Evolutionary conservation across 2,329 filamentous ascomycete species (phyloP).

Genomic region (Diaporthe ilicicola): DNA sequence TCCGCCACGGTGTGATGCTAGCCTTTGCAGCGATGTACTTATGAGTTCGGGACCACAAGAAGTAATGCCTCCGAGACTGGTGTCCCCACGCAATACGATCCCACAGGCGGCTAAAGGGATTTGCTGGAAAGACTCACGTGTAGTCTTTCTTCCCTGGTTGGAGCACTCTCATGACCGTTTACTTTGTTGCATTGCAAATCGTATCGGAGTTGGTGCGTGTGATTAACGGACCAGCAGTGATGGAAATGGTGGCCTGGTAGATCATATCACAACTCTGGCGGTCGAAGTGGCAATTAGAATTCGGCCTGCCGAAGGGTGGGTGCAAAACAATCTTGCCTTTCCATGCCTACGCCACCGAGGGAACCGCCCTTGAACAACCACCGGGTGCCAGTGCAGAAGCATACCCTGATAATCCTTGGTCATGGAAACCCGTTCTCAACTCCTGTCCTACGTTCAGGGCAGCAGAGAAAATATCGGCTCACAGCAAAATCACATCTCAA

Average conservation of each 20-base stretch:
- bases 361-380: too few relatives aligned
- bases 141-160: accelerated
- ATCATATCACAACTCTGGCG: not conserved
- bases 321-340: too few relatives aligned
- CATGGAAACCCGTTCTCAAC: not conserved
- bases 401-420: too few relatives aligned
- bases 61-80: too few relatives aligned
- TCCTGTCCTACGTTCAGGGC: not conserved
- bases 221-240: not conserved
- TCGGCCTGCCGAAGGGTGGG: too few relatives aligned
- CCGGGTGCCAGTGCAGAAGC: not conserved
- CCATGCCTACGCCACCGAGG: too few relatives aligned
- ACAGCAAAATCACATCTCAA: not conserved
- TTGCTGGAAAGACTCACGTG: too few relatives aligned
- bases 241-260: not conserved
- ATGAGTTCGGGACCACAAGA: not conserved
- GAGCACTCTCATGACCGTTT: not conserved
- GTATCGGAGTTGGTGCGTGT: too few relatives aligned
- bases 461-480: too few relatives aligned
- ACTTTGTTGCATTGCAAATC: not conserved
- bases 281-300: not conserved
- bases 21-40: not conserved
- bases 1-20: not conserved
- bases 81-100: too few relatives aligned
- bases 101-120: too few relatives aligned